phyloP scores from a whole-genome alignment of 106 monocot species.

The Ottelia alismoides region DNA sequence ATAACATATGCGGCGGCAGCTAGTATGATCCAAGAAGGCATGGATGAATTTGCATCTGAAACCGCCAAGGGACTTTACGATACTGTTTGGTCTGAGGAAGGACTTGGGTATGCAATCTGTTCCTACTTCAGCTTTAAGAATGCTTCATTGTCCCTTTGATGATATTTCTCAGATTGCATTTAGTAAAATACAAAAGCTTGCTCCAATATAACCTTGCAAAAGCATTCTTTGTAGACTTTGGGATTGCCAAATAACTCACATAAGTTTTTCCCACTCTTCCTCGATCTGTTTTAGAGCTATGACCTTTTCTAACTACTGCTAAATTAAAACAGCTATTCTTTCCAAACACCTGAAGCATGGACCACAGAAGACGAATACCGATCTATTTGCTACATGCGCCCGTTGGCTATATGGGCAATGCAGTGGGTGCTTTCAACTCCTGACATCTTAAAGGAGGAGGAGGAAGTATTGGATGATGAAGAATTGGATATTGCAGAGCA shows the following conservation, averaged over 20 bases:
- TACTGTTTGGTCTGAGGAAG: slow-evolving; percentile 63
- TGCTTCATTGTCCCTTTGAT: neutral
- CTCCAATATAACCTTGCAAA: too few relatives aligned
- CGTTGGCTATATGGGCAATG: slow-evolving; percentile 96
- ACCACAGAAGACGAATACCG: slow-evolving; percentile 59
- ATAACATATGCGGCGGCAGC: slow-evolving; percentile 75
- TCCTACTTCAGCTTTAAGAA: neutral
- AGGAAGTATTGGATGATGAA: slow-evolving; percentile 1
- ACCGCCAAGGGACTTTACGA: slow-evolving; percentile 77
- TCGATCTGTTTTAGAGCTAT: too few relatives aligned
- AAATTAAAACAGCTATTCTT: slow-evolving; percentile 89
- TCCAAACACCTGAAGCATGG: slow-evolving; percentile 96
- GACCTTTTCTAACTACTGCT: too few relatives aligned
- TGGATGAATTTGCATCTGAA: slow-evolving; percentile 61
- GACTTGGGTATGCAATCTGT: slow-evolving; percentile 50
- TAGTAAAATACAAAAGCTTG: too few relatives aligned
- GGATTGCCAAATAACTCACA: neutral
- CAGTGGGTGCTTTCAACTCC: slow-evolving; percentile 85
- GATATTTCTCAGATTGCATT: too few relatives aligned
- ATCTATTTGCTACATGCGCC: slow-evolving; percentile 91
- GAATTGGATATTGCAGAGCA: slow-evolving; percentile 10
- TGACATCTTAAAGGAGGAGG: slow-evolving; percentile 36
- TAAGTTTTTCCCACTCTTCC: too few relatives aligned
- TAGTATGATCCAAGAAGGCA: slow-evolving; percentile 89
- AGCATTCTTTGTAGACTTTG: neutral